Evolutionary conservation across 306 rosid species (phyloP), one percentile per base, ranked within the genome.

Genomic region (Cicer cuneatum): DNA sequence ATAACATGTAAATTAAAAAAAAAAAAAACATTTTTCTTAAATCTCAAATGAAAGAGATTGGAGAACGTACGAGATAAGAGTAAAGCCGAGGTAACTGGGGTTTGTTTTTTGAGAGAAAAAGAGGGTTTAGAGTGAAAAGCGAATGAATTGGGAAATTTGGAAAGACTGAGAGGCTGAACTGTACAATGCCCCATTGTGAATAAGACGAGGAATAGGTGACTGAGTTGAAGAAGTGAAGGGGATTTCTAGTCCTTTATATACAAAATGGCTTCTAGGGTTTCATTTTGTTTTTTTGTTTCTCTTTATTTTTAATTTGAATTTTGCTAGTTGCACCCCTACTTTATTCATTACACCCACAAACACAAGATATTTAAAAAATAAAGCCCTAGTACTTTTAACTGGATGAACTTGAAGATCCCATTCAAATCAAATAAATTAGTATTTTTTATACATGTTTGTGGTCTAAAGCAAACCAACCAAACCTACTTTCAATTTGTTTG

Each of bases 21-120:
- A 11, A 11, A 46, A 4, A 46, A 46, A 46, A 46, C 18, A 49
- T 14, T 14, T n/a, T 2, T 42, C 38, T 51, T 1, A 64, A 63
- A 47, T 1, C 18, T 59, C 29, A 45, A 62, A 64, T 78, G 63
- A 58, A 70, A 41, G 35, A 77, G 73, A 64, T 24, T 16, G 5
- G 15, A 49, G 66, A 70, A 78, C 83, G 11, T 81, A 85, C 85
- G 81, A 74, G 77, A 69, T 49, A 52, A 83, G 29, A 52, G 62
- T 8, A 49, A 3, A 11, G 71, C 70, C 1, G 52, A 1, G 61
- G 69, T n/a, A 56, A 68, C 7, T 0, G 33, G 75, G 53, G 43
- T 14, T 67, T 33, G 65, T 68, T 53, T 47, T 39, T 29, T 29
- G 35, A 16, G 72, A 71, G 61, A 53, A 4, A 66, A 13, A 54